Evolutionary conservation across 768 basidiomycete genomes (phyloP), one percentile per base, ranked within the genome.

Genomic region (Tulasnella sp.): DNA sequence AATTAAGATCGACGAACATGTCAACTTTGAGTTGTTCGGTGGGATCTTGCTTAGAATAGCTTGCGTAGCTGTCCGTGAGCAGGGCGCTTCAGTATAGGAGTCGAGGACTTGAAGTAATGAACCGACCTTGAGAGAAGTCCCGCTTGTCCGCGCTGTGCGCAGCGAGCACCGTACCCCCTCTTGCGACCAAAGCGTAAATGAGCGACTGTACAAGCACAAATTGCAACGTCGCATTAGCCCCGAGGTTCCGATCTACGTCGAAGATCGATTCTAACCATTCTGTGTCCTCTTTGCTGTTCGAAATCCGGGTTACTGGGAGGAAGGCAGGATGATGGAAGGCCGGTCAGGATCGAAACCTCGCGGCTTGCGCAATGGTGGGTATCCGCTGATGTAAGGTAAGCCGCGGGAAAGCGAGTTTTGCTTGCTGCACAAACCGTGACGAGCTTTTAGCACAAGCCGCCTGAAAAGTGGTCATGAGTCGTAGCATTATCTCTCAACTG

Each of bases 21-120:
- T 87, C 72, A 87, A 85, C 82, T 89, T 91, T 86, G 90, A 91
- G 85, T 94, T 91, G 84, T 96, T 96, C 4, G 95, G 96, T 0
- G 97, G 96, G 84, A 99, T 98, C 89, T 97, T 97, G 72, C 93
- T 93, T 50, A 99, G 88, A 82, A 99, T 98, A 0, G 93, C 95
- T 83, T 95, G 91, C 1, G 93, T 93, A 24, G 95, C 95, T 95
- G 83, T 72, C 14, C 28, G 9, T 48, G 46, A 22, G n/a, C 22
- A 54, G 9, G 75, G 69, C 12, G 72, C 46, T 69, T 40, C 34
- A 34, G 31, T 31, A 12, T 3, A 9, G 18, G 31, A 34, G 28
- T 40, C 16, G 44, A 69, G n/a, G 28, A 42, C 14, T 1, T 69
- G 18, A 24, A 24, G 46, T 60, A 41, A 24, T 20, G 46, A 12